Conservation (phyloP, 768 basidiomycete species). For the Naganishia randhawae region DNA sequence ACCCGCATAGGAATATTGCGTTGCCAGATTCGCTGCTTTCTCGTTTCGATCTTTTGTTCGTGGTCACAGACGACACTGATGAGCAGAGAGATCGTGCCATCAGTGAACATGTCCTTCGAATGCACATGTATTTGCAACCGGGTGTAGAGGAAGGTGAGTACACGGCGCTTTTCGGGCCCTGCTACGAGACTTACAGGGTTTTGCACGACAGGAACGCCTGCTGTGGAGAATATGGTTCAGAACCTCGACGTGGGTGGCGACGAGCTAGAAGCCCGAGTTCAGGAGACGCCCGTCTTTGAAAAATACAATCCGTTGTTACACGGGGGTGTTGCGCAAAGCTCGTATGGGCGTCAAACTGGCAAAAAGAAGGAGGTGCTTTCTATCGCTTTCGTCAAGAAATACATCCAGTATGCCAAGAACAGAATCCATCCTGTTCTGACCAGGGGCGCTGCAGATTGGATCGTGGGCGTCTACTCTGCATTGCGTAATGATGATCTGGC, state of each 20-base stretch:
- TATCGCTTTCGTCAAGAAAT: constrained; percentile 94
- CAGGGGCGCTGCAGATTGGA: constrained; percentile 88
- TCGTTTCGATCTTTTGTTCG: constrained; percentile 96
- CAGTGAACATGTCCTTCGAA: constrained; percentile 93
- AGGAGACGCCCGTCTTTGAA: constrained; percentile 78
- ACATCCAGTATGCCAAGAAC: constrained; percentile 94
- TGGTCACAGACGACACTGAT: constrained; percentile 97
- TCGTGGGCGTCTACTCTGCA: constrained; percentile 84
- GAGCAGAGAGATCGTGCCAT: constrained; percentile 88
- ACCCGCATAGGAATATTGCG: constrained; percentile 97
- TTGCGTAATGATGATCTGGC: constrained; percentile 89
- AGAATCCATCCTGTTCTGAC: constrained; percentile 78
- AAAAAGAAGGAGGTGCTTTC: constrained; percentile 81
- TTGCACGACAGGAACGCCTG: constrained; percentile 59
- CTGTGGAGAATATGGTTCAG: constrained; percentile 80
- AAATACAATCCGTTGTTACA: constrained; percentile 95
- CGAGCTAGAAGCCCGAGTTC: constrained; percentile 55
- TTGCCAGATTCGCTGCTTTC: constrained; percentile 95
- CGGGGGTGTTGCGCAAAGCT: constrained; percentile 67
- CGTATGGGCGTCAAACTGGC: constrained; percentile 51
- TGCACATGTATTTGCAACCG: constrained; percentile 94
- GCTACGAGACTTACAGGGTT: background rate
- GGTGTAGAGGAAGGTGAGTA: constrained; percentile 85
- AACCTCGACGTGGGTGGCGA: constrained; percentile 80
- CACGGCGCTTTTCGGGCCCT: background rate